Percentiles rank a stretch among this genome's conserved stretches.
These are phyloP conservation scores for Ananas comosus DNA, from an alignment of 176 grass and related monocot species.

Conservation along the genomic window DNA sequence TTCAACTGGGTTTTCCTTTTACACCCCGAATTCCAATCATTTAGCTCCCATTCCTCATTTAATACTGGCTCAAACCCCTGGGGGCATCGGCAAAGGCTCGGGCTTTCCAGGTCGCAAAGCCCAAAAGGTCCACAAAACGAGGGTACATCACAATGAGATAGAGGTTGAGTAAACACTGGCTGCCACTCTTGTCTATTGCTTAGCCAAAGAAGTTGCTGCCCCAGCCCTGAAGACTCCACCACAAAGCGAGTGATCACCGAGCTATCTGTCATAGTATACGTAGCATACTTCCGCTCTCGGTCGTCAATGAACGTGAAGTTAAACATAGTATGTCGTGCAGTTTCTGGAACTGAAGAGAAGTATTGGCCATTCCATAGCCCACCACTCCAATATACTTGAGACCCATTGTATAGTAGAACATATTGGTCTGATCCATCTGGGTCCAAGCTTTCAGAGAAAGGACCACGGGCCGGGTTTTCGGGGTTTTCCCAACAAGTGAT, in stretches of 20 bases:
- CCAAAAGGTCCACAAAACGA: slow-evolving; percentile 41
- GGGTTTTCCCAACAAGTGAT: slow-evolving; percentile 39
- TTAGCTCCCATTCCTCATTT: slow-evolving; percentile 15
- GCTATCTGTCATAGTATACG: slow-evolving; percentile 14
- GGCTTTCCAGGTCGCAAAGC: slow-evolving; percentile 30
- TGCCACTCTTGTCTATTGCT: slow-evolving; percentile 27
- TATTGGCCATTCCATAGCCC: slow-evolving; percentile 27
- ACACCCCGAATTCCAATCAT: slow-evolving; percentile 26
- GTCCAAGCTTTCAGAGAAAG: slow-evolving; percentile 29
- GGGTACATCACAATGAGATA: slow-evolving; percentile 38
- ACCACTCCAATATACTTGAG: slow-evolving; percentile 32
- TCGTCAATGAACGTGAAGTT: slow-evolving; percentile 29
- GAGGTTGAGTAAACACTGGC: slow-evolving; percentile 32
- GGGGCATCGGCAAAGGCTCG: slow-evolving; percentile 15
- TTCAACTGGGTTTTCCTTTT: slow-evolving; percentile 25
- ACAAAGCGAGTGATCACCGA: slow-evolving; percentile 28
- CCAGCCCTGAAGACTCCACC: slow-evolving; percentile 34
- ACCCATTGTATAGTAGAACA: slow-evolving; percentile 31
- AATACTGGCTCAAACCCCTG: slow-evolving; percentile 9
- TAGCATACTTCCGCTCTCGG: slow-evolving; percentile 13
- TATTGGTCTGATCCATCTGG: slow-evolving; percentile 28
- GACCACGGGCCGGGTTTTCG: slow-evolving; percentile 24
- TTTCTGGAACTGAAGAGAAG: slow-evolving; percentile 18
- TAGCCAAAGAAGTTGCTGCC: slow-evolving; percentile 27
- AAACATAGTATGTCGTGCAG: slow-evolving; percentile 9